phyloP scores from a whole-genome alignment of 129 eudicot species.

The Tagetes erecta region DNA sequence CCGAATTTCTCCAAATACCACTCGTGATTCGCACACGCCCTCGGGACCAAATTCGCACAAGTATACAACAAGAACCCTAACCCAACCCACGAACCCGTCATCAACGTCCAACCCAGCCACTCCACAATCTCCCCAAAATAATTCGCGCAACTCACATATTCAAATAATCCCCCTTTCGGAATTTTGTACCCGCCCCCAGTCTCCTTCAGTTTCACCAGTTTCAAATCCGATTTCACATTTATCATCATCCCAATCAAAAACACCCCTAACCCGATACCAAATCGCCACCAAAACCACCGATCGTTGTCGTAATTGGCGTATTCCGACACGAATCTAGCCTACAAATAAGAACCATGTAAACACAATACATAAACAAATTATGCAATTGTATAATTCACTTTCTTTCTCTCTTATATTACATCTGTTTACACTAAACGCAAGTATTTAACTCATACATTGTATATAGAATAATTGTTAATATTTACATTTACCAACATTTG shows the following conservation, averaged over 20 bases:
- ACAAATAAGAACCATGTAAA: slow-evolving; percentile 44
- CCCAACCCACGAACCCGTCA: slow-evolving; percentile 87
- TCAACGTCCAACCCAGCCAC: slow-evolving; percentile 86
- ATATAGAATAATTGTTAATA: no score
- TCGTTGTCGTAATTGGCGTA: slow-evolving; percentile 52
- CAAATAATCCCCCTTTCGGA: slow-evolving; percentile 80
- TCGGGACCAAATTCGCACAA: slow-evolving; percentile 78
- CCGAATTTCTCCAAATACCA: slow-evolving; percentile 90
- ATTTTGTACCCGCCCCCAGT: slow-evolving; percentile 71
- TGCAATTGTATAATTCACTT: no score
- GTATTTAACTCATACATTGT: no score
- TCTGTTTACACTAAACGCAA: no score
- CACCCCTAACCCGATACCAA: slow-evolving; percentile 51
- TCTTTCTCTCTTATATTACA: no score
- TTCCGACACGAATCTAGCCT: slow-evolving; percentile 70
- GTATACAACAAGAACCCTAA: slow-evolving; percentile 73
- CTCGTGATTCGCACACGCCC: slow-evolving; percentile 68
- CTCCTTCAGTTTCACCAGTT: slow-evolving; percentile 59
- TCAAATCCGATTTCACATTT: slow-evolving; percentile 64
- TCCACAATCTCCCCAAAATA: slow-evolving; percentile 86
- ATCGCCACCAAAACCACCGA: slow-evolving; percentile 71
- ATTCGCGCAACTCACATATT: slow-evolving; percentile 75
- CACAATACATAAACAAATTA: no score
- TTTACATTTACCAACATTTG: no score
- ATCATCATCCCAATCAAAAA: slow-evolving; percentile 60